These are phyloP conservation scores for Agrocybe pediades DNA, from an alignment of 768 basidiomycete species.

Conservation along the genomic window DNA sequence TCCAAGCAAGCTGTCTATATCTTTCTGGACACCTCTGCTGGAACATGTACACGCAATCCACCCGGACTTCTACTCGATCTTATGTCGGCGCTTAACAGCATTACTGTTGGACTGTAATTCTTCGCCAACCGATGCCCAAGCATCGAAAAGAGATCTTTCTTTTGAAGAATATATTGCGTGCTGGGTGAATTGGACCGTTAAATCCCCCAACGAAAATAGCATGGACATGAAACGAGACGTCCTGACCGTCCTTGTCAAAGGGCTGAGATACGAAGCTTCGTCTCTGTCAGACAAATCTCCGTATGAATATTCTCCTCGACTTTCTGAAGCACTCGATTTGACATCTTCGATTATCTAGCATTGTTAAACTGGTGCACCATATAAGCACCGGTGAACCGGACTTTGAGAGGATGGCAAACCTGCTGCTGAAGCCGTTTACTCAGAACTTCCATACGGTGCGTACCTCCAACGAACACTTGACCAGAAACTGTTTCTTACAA, in stretches of 20 bases:
- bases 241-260: slow-evolving; percentile 46
- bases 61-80: slow-evolving; percentile 48
- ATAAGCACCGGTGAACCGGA: slow-evolving; percentile 15
- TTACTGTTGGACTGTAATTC: slow-evolving; percentile 24
- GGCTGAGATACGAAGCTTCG: slow-evolving; percentile 39
- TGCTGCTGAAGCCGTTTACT: slow-evolving; percentile 11
- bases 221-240: slow-evolving; percentile 46
- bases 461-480: not conserved
- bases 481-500: not conserved
- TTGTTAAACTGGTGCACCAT: slow-evolving; percentile 13
- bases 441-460: slow-evolving; percentile 9
- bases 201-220: slow-evolving; percentile 34
- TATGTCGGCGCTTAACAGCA: slow-evolving; percentile 48
- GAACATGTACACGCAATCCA: slow-evolving; percentile 59
- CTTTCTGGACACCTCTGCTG: slow-evolving; percentile 70
- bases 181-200: slow-evolving; percentile 68
- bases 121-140: not conserved
- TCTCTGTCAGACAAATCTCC: slow-evolving; percentile 8
- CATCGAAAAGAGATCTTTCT: slow-evolving; percentile 35
- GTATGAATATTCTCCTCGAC: slow-evolving; percentile 9
- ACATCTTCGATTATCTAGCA: slow-evolving; percentile 5
- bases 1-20: slow-evolving; percentile 54
- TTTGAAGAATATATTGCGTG: slow-evolving; percentile 64
- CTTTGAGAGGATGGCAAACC: slow-evolving; percentile 11
- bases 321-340: not conserved